Evolutionary conservation across 306 rosid genomes (phyloP), one percentile per base, ranked within the genome.

Genomic region (Lagenaria siceraria): DNA sequence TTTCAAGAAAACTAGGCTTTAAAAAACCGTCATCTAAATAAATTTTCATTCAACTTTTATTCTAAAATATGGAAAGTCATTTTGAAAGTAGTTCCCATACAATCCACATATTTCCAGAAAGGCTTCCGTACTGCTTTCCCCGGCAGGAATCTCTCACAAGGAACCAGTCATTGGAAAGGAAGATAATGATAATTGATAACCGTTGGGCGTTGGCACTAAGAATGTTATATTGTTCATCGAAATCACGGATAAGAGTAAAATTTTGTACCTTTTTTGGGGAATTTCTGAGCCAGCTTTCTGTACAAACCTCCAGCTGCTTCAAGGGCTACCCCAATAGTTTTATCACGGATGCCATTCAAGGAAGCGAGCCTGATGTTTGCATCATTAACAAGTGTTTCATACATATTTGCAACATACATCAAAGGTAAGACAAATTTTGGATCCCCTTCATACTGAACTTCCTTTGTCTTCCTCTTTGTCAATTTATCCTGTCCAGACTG

Each of bases 221-320:
- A 71, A 46, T 21, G n/a, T 13, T n/a, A 75, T 6, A 6, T 55
- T 22, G 51, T 19, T 33, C 53, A 10, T 15, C 54, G 1, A 17
- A 61, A 77, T 42, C 33, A 43, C 40, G 8, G 18, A 38, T 35
- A 15, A 46, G 42, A 52, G 19, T 27, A 62, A 71, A 38, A 64
- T 21, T 40, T 8, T 18, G 42, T 82, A 94, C 98, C 98, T 78
- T 89, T 92, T 80, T 92, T 95, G 63, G 98, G 97, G 80, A 90
- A 95, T 78, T 94, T 95, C 90, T 95, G 93, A 21, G 97, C 97
- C 33, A 95, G 83, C 76, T 85, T 85, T 84, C 98, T 87, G 83
- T 95, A 95, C 90, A 95, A 88, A 46, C 98, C 98, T 81, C 98
- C 98, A 71, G 98, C 87, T 55, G 97, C 98, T 87, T 95, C 98